Evolutionary conservation across 306 rosid species (phyloP).

Genomic region (Luffa aegyptiaca): DNA sequence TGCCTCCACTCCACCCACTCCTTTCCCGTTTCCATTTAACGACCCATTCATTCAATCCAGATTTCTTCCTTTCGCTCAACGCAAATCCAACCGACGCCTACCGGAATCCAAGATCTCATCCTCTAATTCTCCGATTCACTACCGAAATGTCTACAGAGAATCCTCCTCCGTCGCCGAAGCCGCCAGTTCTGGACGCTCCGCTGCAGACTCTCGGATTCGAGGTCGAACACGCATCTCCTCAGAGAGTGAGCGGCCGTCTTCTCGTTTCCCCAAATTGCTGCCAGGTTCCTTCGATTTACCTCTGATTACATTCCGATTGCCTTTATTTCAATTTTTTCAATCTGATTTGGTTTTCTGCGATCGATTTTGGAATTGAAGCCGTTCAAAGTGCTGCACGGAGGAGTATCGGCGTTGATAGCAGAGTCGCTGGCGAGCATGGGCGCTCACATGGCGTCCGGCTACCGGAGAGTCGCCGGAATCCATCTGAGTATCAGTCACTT

Average conservation of each 20-base stretch:
- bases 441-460: conserved; percentile 69
- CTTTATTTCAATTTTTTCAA: background rate
- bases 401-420: conserved; percentile 82
- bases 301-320: background rate
- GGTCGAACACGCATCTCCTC: conserved; percentile 39
- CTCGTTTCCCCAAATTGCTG: conserved; percentile 43
- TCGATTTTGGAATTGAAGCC: conserved; percentile 32
- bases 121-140: background rate
- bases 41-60: no score
- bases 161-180: background rate
- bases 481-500: conserved; percentile 80
- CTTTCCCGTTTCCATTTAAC: no score
- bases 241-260: conserved; percentile 52
- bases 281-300: background rate
- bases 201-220: conserved; percentile 57
- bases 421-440: conserved; percentile 71
- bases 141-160: background rate
- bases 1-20: no score
- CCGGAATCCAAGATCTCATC: no score
- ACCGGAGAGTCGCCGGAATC: conserved; percentile 75
- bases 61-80: no score
- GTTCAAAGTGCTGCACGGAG: conserved; percentile 94
- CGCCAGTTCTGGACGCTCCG: conserved; percentile 36
- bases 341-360: background rate
- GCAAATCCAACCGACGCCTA: no score